Evolutionary conservation across 768 basidiomycete genomes (phyloP).

Genomic region (Tulasnella sp.): DNA sequence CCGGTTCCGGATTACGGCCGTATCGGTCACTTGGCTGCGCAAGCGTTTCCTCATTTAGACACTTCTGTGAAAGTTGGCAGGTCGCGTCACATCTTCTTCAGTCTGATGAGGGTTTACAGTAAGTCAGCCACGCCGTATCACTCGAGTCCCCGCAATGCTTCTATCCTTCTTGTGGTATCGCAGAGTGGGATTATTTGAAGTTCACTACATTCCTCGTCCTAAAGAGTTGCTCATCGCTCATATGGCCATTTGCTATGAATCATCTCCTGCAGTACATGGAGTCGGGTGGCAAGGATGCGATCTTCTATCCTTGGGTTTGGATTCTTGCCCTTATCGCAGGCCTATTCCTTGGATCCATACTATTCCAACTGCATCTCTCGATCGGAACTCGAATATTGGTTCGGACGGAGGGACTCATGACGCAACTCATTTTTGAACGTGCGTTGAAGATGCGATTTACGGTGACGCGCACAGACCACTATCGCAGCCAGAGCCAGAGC

Average conservation of each 20-base stretch:
- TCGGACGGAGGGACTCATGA: conserved; percentile 41
- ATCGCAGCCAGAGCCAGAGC: conserved; percentile 20
- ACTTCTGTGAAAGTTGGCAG: conserved; percentile 24
- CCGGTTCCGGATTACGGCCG: conserved; percentile 36
- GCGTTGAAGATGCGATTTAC: conserved; percentile 56
- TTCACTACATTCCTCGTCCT: conserved; percentile 16
- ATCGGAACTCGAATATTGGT: conserved; percentile 37
- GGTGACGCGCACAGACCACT: conserved; percentile 29
- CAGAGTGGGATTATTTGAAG: conserved; percentile 18
- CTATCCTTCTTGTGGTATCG: too few relatives aligned
- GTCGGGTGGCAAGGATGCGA: conserved; percentile 35
- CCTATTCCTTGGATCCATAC: conserved; percentile 27
- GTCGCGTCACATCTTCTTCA: conserved; percentile 24
- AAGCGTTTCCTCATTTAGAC: conserved; percentile 25
- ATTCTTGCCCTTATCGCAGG: conserved; percentile 30
- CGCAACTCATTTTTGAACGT: conserved; percentile 71
- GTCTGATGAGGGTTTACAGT: conserved; percentile 24
- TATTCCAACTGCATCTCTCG: conserved; percentile 45
- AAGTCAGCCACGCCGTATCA: background rate
- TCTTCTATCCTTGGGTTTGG: conserved; percentile 46
- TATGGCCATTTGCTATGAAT: conserved; percentile 14
- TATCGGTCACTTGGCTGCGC: conserved; percentile 25
- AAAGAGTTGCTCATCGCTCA: conserved; percentile 1
- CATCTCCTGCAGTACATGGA: conserved; percentile 41
- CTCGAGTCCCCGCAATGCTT: too few relatives aligned